These are phyloP conservation scores for Phytophthora citrophthora DNA, from an alignment of 352 stramenopile genomes.

Conservation along the genomic window DNA sequence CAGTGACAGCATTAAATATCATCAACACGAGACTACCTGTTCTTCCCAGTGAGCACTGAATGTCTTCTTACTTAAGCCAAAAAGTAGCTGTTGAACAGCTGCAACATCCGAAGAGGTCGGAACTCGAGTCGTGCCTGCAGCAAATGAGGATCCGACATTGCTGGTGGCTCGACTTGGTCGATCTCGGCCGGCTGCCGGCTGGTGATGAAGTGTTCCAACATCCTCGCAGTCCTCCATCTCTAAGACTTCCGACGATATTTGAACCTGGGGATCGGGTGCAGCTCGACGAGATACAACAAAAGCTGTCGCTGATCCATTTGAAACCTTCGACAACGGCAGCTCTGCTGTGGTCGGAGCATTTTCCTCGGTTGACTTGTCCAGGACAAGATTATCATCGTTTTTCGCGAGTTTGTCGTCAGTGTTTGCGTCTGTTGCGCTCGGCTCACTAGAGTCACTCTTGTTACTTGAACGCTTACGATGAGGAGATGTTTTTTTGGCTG, in stretches of 20 bases:
- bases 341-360: slow-evolving; percentile 5
- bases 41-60: slow-evolving; percentile 79
- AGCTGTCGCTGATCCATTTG: not conserved
- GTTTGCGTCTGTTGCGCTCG: not conserved
- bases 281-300: slow-evolving; percentile 23
- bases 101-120: slow-evolving; percentile 51
- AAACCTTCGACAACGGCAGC: not conserved
- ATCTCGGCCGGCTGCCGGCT: slow-evolving; percentile 7
- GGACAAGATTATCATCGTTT: not conserved
- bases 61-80: slow-evolving; percentile 53
- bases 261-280: not conserved
- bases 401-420: not conserved
- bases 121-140: slow-evolving; percentile 11
- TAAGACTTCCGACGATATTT: slow-evolving; percentile 25
- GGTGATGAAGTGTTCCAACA: slow-evolving; percentile 34
- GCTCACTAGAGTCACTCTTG: slow-evolving; percentile 11
- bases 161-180: slow-evolving; percentile 1
- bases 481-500: slow-evolving; percentile 36
- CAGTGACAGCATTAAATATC: slow-evolving; percentile 2
- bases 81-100: slow-evolving; percentile 64
- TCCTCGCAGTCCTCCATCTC: slow-evolving; percentile 66
- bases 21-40: slow-evolving; percentile 42
- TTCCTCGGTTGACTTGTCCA: slow-evolving; percentile 8
- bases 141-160: slow-evolving; percentile 1
- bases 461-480: slow-evolving; percentile 17